Conservation (phyloP, 139 green algal genomes). For the Pleodorina starrii region DNA sequence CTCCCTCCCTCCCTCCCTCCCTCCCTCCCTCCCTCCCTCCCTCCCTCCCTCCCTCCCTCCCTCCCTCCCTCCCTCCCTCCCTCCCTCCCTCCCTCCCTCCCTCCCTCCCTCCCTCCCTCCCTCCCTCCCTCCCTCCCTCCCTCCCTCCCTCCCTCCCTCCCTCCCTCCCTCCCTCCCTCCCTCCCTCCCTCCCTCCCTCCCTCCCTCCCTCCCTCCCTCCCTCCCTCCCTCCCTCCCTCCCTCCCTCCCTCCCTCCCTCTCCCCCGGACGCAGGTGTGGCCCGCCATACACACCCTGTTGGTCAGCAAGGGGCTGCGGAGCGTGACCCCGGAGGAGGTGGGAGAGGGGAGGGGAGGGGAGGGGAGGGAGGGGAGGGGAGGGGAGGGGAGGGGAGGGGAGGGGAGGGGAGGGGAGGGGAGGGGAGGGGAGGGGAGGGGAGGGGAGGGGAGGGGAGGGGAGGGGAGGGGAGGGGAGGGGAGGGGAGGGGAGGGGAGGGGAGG, state of each 20-base stretch:
- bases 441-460: too few relatives aligned
- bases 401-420: too few relatives aligned
- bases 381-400: too few relatives aligned
- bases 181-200: not conserved
- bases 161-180: not conserved
- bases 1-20: not conserved
- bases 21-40: not conserved
- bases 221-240: not conserved
- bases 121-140: not conserved
- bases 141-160: not conserved
- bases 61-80: not conserved
- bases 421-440: too few relatives aligned
- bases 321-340: conserved; percentile 60
- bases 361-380: too few relatives aligned
- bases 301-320: conserved; percentile 50
- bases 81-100: not conserved
- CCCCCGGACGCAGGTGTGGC: conserved; percentile 71
- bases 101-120: not conserved
- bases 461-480: too few relatives aligned
- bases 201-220: not conserved
- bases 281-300: conserved; percentile 59
- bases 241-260: not conserved
- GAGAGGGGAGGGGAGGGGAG: not conserved
- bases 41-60: not conserved
- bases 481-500: too few relatives aligned